Evolutionary conservation across 176 grass and related monocot species (phyloP), one percentile per base, ranked within the genome.

Genomic region (Echinochloa phyllopogon): DNA sequence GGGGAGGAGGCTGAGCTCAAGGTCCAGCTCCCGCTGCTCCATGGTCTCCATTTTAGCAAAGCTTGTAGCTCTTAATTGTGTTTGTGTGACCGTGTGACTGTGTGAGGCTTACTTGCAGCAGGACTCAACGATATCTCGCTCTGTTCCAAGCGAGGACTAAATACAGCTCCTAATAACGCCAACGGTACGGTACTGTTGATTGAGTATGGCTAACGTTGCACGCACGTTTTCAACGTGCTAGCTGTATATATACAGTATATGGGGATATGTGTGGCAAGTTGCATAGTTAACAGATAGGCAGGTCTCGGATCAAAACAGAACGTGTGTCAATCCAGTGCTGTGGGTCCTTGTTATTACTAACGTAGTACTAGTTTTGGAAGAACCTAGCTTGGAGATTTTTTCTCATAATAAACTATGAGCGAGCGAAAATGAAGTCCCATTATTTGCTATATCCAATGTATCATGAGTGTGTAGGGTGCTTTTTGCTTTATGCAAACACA

Each of bases 1-100:
- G 43, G 83, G 84, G 27, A 55, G 29, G 5, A 90, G 72, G 18
- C 64, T 77, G 16, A 90, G 77, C 11, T 83, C 80, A 4, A 90
- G 83, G 53, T 86, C 74, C 40, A 87, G 84, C 18, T 71, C 29
- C 62, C 3, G 29, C 71, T 0, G 13, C 43, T 72, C 69, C 20
- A 15, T 2, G 12, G 23, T 49, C 13, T 29, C 44, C 69, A 50
- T 72, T 29, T 17, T 4, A 49, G 44, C 38, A 16, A 10, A 68
- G 65, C 65, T 21, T 21, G 7, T 39, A 68, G 65, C 38, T 68
- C 18, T 8, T 42, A 38, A 18, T n/a, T n/a, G 18, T 1, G 18
- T 21, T 8, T 66, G 3, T 68, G 38, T 11, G 33, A 39, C 63
- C 1, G 3, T 68, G 38, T 11, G 33, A 39, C 63, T 3, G 8